Base-by-base conservation (phyloP, 2,329 filamentous ascomycete genomes). In the Ophiostoma ulmi region DNA sequence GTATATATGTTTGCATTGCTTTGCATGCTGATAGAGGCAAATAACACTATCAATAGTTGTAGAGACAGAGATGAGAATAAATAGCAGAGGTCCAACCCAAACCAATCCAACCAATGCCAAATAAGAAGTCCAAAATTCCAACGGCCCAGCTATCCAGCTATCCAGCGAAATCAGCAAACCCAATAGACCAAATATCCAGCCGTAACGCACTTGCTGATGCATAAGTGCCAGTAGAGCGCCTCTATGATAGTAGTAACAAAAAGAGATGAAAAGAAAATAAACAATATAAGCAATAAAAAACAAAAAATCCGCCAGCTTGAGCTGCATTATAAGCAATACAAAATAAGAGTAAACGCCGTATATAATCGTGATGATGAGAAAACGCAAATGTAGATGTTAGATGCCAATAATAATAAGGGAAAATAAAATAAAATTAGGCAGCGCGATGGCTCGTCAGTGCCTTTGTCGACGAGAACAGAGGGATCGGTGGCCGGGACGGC, bases 181-280 rank as follows among this genome's bases (percentile, higher is more conserved):
- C 2, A 48, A 48, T 17, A 48, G 44, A 48, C 44, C 20, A 17
- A 48, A 48, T 31, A 31, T 22, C 52, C 52, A 55, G 17, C 52
- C 52, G n/a, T 55, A 55, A 55, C n/a, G 52, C n/a, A n/a, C 52
- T 55, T n/a, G 52, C 52, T 55, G 52, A 55, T 55, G n/a, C n/a
- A 55, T 14, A 13, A 39, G 38, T 48, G 44, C 20, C 14, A 48
- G 14, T 17, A 48, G 14, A 20, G 44, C 44, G 44, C 44, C 44
- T 48, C 44, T 48, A 48, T 17, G 14, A 31, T 31, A 52, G 44
- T 52, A n/a, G 13, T 44, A 52, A 20, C 13, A 7, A 26, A 22
- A 48, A 17, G 17, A 48, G 6, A 22, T 22, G 7, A 55, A 5
- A 22, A 55, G 7, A 55, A 3, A 55, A 22, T 44, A 31, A 31